These are phyloP conservation scores for Caryopteris hybrid DNA, from an alignment of 305 asterid species.

Conservation along the genomic window DNA sequence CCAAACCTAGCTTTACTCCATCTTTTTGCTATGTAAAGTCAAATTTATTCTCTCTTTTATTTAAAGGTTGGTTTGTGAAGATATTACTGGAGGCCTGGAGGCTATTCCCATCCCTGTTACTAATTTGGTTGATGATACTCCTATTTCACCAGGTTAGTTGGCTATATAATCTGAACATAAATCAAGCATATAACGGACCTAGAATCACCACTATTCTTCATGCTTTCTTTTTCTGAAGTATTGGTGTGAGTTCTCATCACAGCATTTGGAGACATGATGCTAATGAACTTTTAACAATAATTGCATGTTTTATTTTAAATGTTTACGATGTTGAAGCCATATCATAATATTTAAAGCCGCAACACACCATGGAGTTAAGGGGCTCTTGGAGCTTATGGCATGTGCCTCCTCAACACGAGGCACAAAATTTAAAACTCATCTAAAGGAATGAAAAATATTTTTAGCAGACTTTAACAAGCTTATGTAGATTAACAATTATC, in stretches of 20 bases:
- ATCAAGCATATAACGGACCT: neutral
- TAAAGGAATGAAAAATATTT: neutral
- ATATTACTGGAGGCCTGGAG: slow-evolving; percentile 58
- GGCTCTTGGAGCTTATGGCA: neutral
- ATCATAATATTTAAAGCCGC: neutral
- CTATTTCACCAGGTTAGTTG: slow-evolving; percentile 42
- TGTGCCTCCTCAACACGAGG: neutral
- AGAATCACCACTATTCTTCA: neutral
- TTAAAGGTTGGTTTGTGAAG: slow-evolving; percentile 55
- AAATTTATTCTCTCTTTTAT: neutral
- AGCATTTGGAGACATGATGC: neutral
- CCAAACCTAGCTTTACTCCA: neutral
- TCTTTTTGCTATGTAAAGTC: neutral
- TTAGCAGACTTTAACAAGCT: neutral
- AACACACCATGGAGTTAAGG: neutral
- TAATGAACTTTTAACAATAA: neutral
- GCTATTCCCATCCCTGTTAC: slow-evolving; percentile 61
- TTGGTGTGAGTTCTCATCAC: neutral
- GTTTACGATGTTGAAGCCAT: neutral
- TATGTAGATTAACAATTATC: no score
- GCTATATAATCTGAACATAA: neutral
- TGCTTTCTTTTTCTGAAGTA: neutral
- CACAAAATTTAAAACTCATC: neutral
- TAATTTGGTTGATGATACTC: slow-evolving; percentile 64
- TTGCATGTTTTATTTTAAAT: neutral